Percentiles rank a stretch among this genome's conserved stretches.
These are phyloP conservation scores for Flaveria bidentis DNA, from an alignment of 129 eudicot genomes.

Conservation along the genomic window DNA sequence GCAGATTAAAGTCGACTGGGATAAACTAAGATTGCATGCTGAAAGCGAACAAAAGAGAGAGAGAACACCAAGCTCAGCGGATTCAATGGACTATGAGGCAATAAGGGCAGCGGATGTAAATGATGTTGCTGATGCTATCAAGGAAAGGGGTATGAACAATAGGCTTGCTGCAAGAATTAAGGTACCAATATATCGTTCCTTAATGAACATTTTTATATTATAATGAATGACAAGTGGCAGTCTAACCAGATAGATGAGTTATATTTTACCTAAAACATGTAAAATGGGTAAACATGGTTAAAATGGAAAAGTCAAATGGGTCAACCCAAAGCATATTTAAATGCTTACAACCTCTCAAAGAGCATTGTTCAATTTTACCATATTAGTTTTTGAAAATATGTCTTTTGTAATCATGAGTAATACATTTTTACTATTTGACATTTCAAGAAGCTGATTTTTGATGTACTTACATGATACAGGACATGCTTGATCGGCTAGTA, in stretches of 20 bases:
- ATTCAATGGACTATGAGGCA: constrained; percentile 94
- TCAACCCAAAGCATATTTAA: not conserved
- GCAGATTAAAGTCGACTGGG: constrained; percentile 64
- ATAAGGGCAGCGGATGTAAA: constrained; percentile 64
- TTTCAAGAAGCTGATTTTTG: not conserved
- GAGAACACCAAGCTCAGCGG: constrained; percentile 54
- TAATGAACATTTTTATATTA: constrained; percentile 15
- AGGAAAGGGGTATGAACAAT: constrained; percentile 97
- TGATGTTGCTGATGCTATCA: constrained; percentile 80
- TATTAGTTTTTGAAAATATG: not conserved
- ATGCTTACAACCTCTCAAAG: constrained; percentile 12
- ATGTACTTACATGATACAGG: constrained; percentile 50
- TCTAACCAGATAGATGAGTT: constrained; percentile 8
- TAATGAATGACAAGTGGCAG: not conserved
- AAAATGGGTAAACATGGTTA: not conserved
- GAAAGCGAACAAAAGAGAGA: constrained; percentile 53
- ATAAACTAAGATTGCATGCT: constrained; percentile 63
- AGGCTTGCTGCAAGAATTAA: constrained; percentile 86
- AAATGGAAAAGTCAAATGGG: constrained; percentile 4
- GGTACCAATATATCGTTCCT: constrained; percentile 37
- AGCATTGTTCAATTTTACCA: not conserved
- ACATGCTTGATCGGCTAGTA: constrained; percentile 73
- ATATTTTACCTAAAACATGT: not conserved
- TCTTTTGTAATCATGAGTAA: not conserved
- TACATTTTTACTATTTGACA: not conserved